Evolutionary conservation across 2,329 filamentous ascomycete species (phyloP).

Genomic region (Microdochium trichocladiopsis): DNA sequence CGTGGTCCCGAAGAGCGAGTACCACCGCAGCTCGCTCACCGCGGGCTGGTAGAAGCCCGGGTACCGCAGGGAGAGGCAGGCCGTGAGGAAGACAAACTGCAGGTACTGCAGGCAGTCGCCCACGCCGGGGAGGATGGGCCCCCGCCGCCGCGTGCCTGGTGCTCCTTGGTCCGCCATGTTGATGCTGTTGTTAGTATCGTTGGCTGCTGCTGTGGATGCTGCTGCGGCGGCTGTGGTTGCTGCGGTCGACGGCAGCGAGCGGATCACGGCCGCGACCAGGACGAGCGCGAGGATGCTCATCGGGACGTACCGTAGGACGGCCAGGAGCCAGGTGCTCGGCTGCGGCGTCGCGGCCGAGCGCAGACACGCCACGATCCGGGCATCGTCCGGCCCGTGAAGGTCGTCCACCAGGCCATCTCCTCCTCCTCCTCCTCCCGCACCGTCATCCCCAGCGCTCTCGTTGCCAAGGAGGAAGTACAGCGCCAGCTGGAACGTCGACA

Average conservation of each 20-base stretch:
- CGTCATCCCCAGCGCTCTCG: too few relatives aligned
- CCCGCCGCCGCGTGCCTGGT: too few relatives aligned
- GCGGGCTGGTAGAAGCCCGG: slow-evolving; percentile 69
- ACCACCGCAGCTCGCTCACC: slow-evolving; percentile 61
- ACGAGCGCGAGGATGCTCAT: background rate
- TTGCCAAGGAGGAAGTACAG: background rate
- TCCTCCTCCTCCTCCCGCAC: too few relatives aligned
- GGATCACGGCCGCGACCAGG: slow-evolving; percentile 3
- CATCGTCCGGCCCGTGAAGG: background rate
- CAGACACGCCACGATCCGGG: background rate
- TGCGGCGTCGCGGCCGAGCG: background rate
- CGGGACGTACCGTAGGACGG: background rate
- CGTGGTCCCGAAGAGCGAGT: slow-evolving; percentile 44
- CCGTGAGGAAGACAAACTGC: slow-evolving; percentile 67
- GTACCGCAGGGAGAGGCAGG: slow-evolving; percentile 62
- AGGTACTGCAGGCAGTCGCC: slow-evolving; percentile 64
- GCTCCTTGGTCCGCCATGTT: too few relatives aligned
- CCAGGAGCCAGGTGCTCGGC: background rate
- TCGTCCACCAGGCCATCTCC: too few relatives aligned
- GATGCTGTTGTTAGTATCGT: background rate
- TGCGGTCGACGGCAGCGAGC: slow-evolving; percentile 10
- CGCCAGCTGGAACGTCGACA: background rate
- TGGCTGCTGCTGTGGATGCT: background rate
- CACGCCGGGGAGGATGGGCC: slow-evolving; percentile 10
- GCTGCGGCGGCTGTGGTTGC: slow-evolving; percentile 2